Percentiles rank a stretch among this genome's conserved stretches.
phyloP scores from a whole-genome alignment of 257 asterid species.

The Primulina tabacum region DNA sequence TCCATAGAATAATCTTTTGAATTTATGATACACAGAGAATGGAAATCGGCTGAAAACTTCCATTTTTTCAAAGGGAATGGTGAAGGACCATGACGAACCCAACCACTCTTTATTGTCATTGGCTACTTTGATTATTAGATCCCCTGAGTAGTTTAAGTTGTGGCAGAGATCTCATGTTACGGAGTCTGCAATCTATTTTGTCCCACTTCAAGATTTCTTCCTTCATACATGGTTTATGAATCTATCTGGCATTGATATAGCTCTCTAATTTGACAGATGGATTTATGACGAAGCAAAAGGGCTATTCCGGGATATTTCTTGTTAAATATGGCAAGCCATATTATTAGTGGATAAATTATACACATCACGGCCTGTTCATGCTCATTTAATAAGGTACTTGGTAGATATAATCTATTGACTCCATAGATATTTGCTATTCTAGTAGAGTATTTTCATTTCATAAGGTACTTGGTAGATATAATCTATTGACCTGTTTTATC shows the following conservation, averaged over 20 bases:
- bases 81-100: slow-evolving; percentile 7
- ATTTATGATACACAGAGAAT: slow-evolving; percentile 5
- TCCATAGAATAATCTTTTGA: not conserved
- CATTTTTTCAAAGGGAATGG: not conserved
- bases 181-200: not conserved
- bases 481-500: not conserved
- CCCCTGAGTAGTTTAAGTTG: not conserved
- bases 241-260: not conserved
- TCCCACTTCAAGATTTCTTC: not conserved
- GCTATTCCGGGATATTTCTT: slow-evolving; percentile 78
- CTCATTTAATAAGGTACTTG: slow-evolving; percentile 19
- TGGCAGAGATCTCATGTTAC: not conserved
- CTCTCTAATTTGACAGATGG: slow-evolving; percentile 61
- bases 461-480: too few species aligned
- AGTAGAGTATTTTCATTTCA: not conserved
- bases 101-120: not conserved
- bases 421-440: slow-evolving; percentile 1
- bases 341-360: slow-evolving; percentile 22
- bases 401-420: not conserved
- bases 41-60: slow-evolving; percentile 1
- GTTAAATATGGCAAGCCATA: slow-evolving; percentile 30
- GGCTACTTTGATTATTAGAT: slow-evolving; percentile 7
- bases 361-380: slow-evolving; percentile 8
- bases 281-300: slow-evolving; percentile 89
- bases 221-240: not conserved